phyloP scores from a whole-genome alignment of 208 protist species.

The Trypanosomatidae sp. region DNA sequence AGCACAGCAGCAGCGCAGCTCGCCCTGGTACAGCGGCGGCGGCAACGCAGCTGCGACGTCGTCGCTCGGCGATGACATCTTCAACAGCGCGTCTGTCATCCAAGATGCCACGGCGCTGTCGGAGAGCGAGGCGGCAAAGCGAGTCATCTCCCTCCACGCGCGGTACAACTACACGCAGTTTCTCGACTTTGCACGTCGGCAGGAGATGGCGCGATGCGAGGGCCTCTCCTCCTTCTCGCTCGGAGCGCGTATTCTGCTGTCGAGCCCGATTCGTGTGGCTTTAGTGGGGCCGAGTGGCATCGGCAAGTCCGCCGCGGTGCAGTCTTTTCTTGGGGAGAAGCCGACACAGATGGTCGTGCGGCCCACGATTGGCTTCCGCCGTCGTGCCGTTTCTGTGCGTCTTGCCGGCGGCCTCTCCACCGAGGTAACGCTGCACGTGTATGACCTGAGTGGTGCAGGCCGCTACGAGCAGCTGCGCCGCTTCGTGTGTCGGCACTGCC shows the following conservation, averaged over 20 bases:
- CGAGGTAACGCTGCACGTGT: conserved; percentile 67
- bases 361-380: conserved; percentile 67
- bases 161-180: conserved; percentile 91
- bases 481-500: conserved; percentile 74
- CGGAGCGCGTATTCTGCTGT: conserved; percentile 62
- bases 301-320: conserved; percentile 69
- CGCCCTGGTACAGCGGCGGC: too few species aligned
- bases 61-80: conserved; percentile 23
- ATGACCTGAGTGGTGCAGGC: conserved; percentile 62
- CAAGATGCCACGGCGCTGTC: conserved; percentile 52
- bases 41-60: too few species aligned
- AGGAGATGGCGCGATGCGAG: conserved; percentile 78
- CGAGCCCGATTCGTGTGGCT: conserved; percentile 70
- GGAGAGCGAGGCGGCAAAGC: conserved; percentile 66
- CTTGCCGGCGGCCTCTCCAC: conserved; percentile 47
- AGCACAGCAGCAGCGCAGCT: conserved; percentile 20
- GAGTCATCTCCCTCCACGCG: conserved; percentile 82
- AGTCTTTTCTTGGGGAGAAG: conserved; percentile 38
- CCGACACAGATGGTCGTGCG: conserved; percentile 20
- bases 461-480: conserved; percentile 76
- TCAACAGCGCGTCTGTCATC: conserved; percentile 21
- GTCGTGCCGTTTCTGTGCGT: conserved; percentile 39
- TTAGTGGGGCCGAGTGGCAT: conserved; percentile 71
- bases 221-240: conserved; percentile 78
- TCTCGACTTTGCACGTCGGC: conserved; percentile 73